A percentile compares a stretch with the other conserved stretches of the same genome.
phyloP scores from a whole-genome alignment of 2,329 filamentous ascomycete species.

The Geosmithia morbida region DNA sequence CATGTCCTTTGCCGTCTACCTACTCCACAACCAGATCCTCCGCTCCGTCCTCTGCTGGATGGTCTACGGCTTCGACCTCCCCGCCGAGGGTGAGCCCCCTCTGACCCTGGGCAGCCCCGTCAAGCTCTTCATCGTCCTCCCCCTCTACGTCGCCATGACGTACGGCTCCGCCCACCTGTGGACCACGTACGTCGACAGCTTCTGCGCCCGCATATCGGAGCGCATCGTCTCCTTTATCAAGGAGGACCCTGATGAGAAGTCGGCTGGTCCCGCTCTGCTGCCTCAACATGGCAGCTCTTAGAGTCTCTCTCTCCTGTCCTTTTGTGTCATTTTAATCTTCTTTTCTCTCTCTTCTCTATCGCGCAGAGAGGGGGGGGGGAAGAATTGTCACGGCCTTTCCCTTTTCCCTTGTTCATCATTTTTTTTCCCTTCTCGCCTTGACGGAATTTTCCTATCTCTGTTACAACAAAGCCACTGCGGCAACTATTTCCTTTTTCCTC shows the following conservation, averaged over 20 bases:
- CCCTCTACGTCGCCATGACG: constrained; percentile 30
- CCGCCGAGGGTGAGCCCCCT: constrained; percentile 15
- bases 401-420: no score
- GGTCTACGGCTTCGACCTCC: constrained; percentile 30
- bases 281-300: not conserved
- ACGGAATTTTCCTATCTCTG: no score
- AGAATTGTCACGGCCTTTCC: no score
- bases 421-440: no score
- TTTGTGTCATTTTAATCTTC: not conserved
- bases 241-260: constrained; percentile 1
- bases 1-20: constrained; percentile 50
- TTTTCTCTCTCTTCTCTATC: not conserved
- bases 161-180: constrained; percentile 32
- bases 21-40: constrained; percentile 47
- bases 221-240: constrained; percentile 2
- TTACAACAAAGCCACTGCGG: no score
- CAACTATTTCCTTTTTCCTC: no score
- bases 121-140: constrained; percentile 17
- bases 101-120: constrained; percentile 20
- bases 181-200: constrained; percentile 38
- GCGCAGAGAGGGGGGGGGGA: no score
- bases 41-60: constrained; percentile 46
- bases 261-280: not conserved
- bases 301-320: not conserved
- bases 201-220: constrained; percentile 17